Conservation (phyloP, 176 grass and related monocot species). For the Tuctoria greenei region DNA sequence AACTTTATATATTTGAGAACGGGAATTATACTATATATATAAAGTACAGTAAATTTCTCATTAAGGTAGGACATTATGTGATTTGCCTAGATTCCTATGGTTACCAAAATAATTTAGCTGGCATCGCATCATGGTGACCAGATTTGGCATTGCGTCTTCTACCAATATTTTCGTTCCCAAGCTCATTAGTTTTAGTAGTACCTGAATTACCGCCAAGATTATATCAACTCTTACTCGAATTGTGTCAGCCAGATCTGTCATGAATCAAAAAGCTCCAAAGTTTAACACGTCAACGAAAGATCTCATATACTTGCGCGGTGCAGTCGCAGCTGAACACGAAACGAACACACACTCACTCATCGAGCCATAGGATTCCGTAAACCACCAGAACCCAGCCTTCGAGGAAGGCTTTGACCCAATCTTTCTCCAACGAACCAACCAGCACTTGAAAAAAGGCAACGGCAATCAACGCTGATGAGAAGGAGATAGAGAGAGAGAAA, state of each 20-base stretch:
- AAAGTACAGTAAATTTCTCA: not conserved
- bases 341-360: not conserved
- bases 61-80: not conserved
- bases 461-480: not conserved
- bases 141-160: not conserved
- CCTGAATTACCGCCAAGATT: not conserved
- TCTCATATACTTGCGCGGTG: not conserved
- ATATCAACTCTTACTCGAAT: not conserved
- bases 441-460: not conserved
- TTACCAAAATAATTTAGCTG: not conserved
- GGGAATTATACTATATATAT: too few species aligned
- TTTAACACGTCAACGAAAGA: not conserved
- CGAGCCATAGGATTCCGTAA: not conserved
- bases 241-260: not conserved
- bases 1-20: too few species aligned
- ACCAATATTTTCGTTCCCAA: too few species aligned
- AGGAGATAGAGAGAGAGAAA: constrained; percentile 17
- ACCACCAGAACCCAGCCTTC: not conserved
- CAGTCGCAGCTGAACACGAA: not conserved
- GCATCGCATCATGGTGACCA: not conserved
- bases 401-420: constrained; percentile 10
- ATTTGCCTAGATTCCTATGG: not conserved
- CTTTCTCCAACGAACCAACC: constrained; percentile 30
- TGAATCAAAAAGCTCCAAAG: not conserved
- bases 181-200: not conserved